Evolutionary conservation across 352 stramenopile genomes (phyloP), one percentile per base, ranked within the genome.

Genomic region (Phytophthora lateralis): DNA sequence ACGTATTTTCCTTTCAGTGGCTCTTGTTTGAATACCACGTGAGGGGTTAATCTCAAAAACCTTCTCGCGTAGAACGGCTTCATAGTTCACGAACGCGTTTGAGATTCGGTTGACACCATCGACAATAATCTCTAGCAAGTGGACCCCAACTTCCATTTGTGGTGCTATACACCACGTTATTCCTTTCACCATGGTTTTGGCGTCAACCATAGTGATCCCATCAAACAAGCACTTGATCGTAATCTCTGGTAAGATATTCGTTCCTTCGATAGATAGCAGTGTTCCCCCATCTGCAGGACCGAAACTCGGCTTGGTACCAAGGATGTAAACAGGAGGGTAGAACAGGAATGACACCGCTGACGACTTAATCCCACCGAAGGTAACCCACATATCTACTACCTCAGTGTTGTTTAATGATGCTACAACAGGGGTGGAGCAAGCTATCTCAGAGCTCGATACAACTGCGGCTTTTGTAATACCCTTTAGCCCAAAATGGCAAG

Each of bases 151-250:
- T 34, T 54, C 17, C 29, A 87, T 48, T 8, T 21, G 29, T n/a
- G 72, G 72, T 14, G 73, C 48, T n/a, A 18, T 35, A 47, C 77
- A 87, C 34, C 11, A 45, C 7, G 79, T 20, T 1, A 14, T 35
- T 45, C 27, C 20, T 30, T 53, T 26, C 2, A 55, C 20, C 8
- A 59, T 26, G 39, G 35, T 10, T 12, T 42, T 43, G 21, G 73
- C 54, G 9, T 18, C 10, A 3, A 71, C 52, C 18, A n/a, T 35
- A 34, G 18, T 44, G 18, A 17, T 18, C 11, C 55, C 54, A 55
- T 60, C 66, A 49, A 85, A 85, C 38, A 80, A 35, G 38, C 76
- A 85, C 18, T 69, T 26, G 7, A 75, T 50, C 1, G 52, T 46
- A n/a, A 56, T n/a, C 6, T 63, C 42, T 14, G 51, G 37, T 20